Evolutionary conservation across 2,329 filamentous ascomycete species (phyloP).

Genomic region (Aspergillus piperis): DNA sequence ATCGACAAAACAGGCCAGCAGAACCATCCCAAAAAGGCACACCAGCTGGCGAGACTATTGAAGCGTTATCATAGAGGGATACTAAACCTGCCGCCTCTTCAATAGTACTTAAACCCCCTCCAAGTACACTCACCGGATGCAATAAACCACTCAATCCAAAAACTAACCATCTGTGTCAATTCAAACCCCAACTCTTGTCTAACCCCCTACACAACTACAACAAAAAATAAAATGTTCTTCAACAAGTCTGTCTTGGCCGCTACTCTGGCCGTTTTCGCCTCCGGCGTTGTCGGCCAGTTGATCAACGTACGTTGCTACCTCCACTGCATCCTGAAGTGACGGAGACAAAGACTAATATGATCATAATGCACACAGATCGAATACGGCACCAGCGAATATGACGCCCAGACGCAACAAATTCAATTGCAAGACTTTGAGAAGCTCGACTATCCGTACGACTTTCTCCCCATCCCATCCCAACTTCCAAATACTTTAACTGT

Average conservation of each 20-base stretch:
- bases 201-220: no score
- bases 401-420: background rate
- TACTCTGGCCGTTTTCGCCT: background rate
- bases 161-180: background rate
- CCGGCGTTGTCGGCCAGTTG: background rate
- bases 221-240: background rate
- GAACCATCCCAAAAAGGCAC: no score
- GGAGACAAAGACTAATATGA: no score
- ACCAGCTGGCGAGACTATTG: no score
- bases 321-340: no score
- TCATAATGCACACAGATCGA: background rate
- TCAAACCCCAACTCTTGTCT: background rate
- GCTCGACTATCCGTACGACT: background rate
- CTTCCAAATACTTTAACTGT: no score
- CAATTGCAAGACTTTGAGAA: background rate
- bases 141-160: background rate
- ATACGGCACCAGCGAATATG: background rate
- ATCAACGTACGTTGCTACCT: background rate
- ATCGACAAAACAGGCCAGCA: no score
- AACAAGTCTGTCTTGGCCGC: background rate
- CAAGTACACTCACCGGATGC: no score
- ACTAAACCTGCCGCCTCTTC: no score
- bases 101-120: no score
- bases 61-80: no score
- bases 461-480: background rate